Conservation (phyloP, 164 flowering plant genomes). For the Brasenia schreberi region DNA sequence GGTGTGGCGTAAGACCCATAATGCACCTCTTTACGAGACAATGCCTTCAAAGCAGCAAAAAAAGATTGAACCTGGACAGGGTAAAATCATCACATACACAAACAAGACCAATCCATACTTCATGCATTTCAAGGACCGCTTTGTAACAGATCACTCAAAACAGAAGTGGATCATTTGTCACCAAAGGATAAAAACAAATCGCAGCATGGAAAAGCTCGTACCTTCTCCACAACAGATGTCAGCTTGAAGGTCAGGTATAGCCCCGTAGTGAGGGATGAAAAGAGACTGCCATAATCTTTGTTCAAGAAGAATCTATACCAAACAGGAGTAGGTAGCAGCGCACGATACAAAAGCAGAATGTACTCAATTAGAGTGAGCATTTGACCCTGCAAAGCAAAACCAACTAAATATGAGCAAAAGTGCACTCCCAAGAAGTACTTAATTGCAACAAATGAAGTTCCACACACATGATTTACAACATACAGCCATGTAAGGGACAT, state of each 20-base stretch:
- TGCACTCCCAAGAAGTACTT: too few species aligned
- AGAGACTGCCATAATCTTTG: conserved; percentile 98
- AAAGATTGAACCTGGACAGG: conserved; percentile 69
- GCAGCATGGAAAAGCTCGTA: conserved; percentile 8
- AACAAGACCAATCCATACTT: neutral
- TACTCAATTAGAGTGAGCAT: conserved; percentile 92
- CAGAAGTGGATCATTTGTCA: too few species aligned
- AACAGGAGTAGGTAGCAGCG: conserved; percentile 91
- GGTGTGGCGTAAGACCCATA: conserved; percentile 94
- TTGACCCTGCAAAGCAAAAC: conserved; percentile 55
- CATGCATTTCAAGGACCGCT: neutral
- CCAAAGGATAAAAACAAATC: too few species aligned
- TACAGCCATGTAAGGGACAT: neutral
- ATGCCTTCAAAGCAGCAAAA: conserved; percentile 70
- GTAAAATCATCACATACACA: neutral
- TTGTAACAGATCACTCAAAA: too few species aligned
- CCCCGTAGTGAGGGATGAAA: conserved; percentile 97
- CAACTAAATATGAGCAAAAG: neutral
- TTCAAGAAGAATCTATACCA: conserved; percentile 98
- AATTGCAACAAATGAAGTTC: too few species aligned
- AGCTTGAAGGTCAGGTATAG: conserved; percentile 92
- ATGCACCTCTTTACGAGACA: conserved; percentile 89
- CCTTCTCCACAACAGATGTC: conserved; percentile 97
- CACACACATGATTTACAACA: too few species aligned
- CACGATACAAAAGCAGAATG: conserved; percentile 78